phyloP scores from a whole-genome alignment of 495 filamentous ascomycete genomes.

The Patellaria atrata region DNA sequence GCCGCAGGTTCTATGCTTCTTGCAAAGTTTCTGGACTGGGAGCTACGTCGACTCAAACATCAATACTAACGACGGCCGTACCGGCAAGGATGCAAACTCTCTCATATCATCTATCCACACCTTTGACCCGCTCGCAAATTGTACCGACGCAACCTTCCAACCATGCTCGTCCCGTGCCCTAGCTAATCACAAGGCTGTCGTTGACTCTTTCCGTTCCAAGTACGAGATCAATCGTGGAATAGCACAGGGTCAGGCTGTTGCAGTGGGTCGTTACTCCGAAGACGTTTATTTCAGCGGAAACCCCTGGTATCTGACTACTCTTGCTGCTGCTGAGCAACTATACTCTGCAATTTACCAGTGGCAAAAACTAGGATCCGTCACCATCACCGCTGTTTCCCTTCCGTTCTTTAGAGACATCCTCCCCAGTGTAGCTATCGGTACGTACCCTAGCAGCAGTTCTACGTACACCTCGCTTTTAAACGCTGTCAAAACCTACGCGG shows the following conservation, averaged over 20 bases:
- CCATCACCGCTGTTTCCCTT: conserved; percentile 37
- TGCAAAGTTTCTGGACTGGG: conserved; percentile 48
- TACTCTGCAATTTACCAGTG: conserved; percentile 51
- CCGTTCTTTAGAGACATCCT: conserved; percentile 43
- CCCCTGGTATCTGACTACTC: conserved; percentile 48
- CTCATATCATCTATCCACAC: conserved; percentile 48
- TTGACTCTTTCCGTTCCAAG: conserved; percentile 46
- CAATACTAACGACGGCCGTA: conserved; percentile 32
- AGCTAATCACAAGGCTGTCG: conserved; percentile 48
- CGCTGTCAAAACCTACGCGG: conserved; percentile 46
- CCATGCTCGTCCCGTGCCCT: conserved; percentile 49
- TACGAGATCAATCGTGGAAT: conserved; percentile 31
- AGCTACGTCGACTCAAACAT: conserved; percentile 43
- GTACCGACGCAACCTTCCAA: conserved; percentile 44
- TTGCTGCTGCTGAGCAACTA: conserved; percentile 50
- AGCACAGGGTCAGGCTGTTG: conserved; percentile 35
- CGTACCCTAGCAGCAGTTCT: conserved; percentile 32
- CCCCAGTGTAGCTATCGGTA: conserved; percentile 34
- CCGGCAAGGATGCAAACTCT: conserved; percentile 48
- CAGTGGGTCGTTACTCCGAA: conserved; percentile 55
- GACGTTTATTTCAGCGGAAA: conserved; percentile 47
- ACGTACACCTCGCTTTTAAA: conserved; percentile 38
- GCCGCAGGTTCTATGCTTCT: conserved; percentile 46
- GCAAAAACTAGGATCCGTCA: conserved; percentile 37
- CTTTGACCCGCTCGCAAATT: conserved; percentile 46